phyloP scores from a whole-genome alignment of 176 grass and related monocot genomes.

The Carex littledalei region DNA sequence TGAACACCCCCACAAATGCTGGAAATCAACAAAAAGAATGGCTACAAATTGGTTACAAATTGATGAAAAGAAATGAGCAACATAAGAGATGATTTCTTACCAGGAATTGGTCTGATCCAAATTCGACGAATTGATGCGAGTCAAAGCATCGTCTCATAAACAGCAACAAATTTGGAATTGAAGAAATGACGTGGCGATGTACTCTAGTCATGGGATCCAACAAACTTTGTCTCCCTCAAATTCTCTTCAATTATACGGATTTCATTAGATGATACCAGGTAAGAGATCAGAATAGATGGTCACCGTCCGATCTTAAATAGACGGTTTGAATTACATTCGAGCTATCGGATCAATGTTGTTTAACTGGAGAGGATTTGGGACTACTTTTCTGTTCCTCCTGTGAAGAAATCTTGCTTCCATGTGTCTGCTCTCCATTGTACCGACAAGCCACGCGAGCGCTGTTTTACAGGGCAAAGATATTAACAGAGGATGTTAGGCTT shows the following conservation, averaged over 20 bases:
- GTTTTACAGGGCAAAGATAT: no score
- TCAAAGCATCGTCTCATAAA: not conserved
- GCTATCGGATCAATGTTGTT: not conserved
- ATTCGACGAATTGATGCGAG: not conserved
- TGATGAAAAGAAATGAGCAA: not conserved
- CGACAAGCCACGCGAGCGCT: not conserved
- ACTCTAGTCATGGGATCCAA: constrained; percentile 10
- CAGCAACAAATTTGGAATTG: constrained; percentile 4
- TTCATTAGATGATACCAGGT: not conserved
- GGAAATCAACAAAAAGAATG: not conserved
- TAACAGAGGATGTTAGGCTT: no score
- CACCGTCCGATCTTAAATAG: not conserved
- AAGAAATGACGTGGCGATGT: not conserved
- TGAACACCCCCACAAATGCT: not conserved
- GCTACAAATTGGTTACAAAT: not conserved
- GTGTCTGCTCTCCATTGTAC: not conserved
- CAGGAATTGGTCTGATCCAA: not conserved
- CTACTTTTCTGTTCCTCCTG: not conserved
- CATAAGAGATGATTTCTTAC: not conserved
- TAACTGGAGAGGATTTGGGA: not conserved
- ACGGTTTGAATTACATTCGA: not conserved
- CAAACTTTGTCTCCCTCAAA: not conserved
- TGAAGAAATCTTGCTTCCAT: not conserved
- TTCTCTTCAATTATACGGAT: not conserved
- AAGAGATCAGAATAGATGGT: no score